Conservation (phyloP, 345 rosid genomes). For the Turritis glabra region DNA sequence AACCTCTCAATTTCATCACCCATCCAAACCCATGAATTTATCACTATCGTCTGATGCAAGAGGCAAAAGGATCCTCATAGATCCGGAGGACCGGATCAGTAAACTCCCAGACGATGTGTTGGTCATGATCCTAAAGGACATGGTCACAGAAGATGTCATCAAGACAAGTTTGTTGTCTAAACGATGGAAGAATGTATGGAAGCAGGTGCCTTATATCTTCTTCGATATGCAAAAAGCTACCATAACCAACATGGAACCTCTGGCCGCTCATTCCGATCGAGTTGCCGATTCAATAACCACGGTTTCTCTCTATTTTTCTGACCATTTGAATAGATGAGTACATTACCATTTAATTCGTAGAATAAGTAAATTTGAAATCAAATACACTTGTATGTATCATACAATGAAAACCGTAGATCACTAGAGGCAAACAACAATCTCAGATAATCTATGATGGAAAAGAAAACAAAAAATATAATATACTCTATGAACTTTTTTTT, state of each 20-base stretch:
- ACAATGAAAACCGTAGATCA: neutral
- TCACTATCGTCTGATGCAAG: neutral
- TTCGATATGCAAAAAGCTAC: neutral
- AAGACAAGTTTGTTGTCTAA: slow-evolving; percentile 11
- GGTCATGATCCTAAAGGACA: neutral
- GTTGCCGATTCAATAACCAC: neutral
- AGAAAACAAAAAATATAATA: too few relatives aligned
- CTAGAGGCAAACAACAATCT: neutral
- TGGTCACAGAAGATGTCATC: neutral
- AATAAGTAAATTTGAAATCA: too few relatives aligned
- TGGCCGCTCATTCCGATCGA: neutral
- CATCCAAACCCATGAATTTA: neutral
- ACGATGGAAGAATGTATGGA: slow-evolving; percentile 15
- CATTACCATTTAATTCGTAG: too few relatives aligned
- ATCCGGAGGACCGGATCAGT: neutral
- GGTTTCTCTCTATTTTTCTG: neutral
- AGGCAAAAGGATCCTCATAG: neutral
- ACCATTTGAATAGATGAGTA: too few relatives aligned
- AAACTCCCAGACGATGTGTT: neutral
- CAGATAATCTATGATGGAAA: neutral
- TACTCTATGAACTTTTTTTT: too few relatives aligned
- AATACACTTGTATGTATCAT: too few relatives aligned
- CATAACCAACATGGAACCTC: neutral
- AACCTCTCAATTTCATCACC: too few relatives aligned
- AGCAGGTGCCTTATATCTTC: neutral